These are phyloP conservation scores for Chenopodium quinoa DNA, from an alignment of 148 eudicot genomes.

Conservation along the genomic window DNA sequence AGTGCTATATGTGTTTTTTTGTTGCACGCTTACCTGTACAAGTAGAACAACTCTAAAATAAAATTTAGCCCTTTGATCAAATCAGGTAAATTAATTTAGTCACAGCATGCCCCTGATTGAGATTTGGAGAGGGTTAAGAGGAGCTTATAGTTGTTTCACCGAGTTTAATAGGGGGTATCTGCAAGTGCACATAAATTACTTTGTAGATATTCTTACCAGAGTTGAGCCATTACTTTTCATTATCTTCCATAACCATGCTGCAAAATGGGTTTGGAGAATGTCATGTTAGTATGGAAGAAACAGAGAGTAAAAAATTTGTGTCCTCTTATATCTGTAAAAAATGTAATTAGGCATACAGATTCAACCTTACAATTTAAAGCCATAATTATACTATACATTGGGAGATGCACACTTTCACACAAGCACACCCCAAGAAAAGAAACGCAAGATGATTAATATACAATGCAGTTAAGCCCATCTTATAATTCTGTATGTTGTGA, in stretches of 20 bases:
- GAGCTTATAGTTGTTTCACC: not conserved
- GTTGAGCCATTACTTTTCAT: not conserved
- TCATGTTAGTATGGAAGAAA: not conserved
- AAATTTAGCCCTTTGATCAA: not conserved
- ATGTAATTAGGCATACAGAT: not conserved
- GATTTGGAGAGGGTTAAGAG: not conserved
- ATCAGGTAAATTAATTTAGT: not conserved
- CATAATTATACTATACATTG: constrained; percentile 15
- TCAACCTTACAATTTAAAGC: constrained; percentile 1
- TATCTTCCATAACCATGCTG: not conserved
- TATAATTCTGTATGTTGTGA: constrained; percentile 28
- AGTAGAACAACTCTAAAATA: not conserved
- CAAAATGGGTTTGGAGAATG: not conserved
- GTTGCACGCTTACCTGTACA: not conserved
- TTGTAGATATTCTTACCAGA: not conserved
- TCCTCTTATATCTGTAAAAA: constrained; percentile 2
- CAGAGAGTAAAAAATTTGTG: not conserved
- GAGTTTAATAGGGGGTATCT: not conserved
- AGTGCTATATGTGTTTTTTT: not conserved
- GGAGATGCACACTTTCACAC: not conserved
- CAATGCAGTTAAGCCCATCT: not conserved
- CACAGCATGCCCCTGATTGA: not conserved
- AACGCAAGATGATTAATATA: not conserved
- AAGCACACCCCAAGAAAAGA: constrained; percentile 14
- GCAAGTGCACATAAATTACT: not conserved